Evolutionary conservation across 495 filamentous ascomycete genomes (phyloP).

Genomic region (Xanthoparmelia taractica): DNA sequence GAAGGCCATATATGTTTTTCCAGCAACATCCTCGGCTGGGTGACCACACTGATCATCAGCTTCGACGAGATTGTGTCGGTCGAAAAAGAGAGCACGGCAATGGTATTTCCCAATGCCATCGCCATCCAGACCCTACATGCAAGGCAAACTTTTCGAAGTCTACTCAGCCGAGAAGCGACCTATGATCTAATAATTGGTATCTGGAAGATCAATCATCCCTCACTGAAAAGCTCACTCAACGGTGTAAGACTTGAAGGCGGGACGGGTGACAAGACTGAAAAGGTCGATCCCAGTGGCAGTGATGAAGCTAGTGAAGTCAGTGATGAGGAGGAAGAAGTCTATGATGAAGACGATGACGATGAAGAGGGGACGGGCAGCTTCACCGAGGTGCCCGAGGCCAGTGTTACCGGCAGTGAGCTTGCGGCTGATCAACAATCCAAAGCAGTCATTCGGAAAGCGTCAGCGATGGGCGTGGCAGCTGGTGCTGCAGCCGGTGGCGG

Average conservation of each 20-base stretch:
- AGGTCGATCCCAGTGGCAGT: conserved; percentile 56
- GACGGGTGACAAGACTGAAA: conserved; percentile 83
- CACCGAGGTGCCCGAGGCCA: conserved; percentile 53
- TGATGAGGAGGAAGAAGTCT: conserved; percentile 64
- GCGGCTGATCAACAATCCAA: conserved; percentile 41
- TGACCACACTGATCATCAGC: conserved; percentile 92
- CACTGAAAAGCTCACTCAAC: conserved; percentile 78
- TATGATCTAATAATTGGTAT: conserved; percentile 97
- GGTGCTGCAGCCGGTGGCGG: conserved; percentile 33
- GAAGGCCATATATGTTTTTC: conserved; percentile 98
- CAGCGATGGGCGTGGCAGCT: conserved; percentile 46
- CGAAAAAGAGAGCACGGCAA: conserved; percentile 91
- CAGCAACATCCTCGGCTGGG: conserved; percentile 97
- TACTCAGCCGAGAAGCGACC: conserved; percentile 87
- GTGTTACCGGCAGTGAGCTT: conserved; percentile 52
- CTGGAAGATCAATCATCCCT: conserved; percentile 93
- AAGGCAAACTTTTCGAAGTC: conserved; percentile 89
- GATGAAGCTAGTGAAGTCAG: conserved; percentile 45
- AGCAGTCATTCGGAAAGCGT: conserved; percentile 56
- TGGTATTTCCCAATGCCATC: conserved; percentile 96
- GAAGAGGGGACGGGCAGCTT: conserved; percentile 52
- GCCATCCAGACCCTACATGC: conserved; percentile 94
- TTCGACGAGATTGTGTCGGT: conserved; percentile 96
- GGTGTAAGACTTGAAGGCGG: conserved; percentile 73
- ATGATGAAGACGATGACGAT: conserved; percentile 65